phyloP scores from a whole-genome alignment of 495 filamentous ascomycete genomes.

The Talaromyces ruber region DNA sequence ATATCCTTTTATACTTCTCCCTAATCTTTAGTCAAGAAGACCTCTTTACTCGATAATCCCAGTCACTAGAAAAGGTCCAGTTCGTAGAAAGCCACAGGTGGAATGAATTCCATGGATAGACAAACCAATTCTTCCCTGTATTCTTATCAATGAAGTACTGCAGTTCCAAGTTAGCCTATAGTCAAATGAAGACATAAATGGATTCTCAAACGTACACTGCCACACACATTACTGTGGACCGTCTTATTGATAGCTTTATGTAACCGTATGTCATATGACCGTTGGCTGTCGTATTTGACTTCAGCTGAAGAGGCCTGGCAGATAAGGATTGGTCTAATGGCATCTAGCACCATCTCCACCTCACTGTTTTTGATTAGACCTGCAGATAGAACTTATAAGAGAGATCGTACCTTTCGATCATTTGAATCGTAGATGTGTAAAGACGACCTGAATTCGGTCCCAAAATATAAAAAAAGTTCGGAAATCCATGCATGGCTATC shows the following conservation, averaged over 20 bases:
- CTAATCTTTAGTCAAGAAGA: neutral
- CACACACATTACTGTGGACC: slow-evolving; percentile 8
- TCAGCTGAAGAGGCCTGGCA: slow-evolving; percentile 9
- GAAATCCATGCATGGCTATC: slow-evolving; percentile 18
- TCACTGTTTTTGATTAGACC: neutral
- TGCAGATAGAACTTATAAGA: neutral
- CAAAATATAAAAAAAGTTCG: slow-evolving; percentile 20
- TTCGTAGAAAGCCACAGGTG: slow-evolving; percentile 11
- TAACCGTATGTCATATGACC: slow-evolving; percentile 4
- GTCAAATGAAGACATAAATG: neutral
- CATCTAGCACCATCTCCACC: slow-evolving; percentile 7
- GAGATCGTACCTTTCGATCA: slow-evolving; percentile 36
- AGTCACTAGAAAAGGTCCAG: neutral
- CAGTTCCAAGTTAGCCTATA: neutral
- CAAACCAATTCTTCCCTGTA: slow-evolving; percentile 12
- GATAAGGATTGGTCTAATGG: slow-evolving; percentile 7
- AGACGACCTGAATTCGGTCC: slow-evolving; percentile 18
- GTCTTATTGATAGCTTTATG: slow-evolving; percentile 9
- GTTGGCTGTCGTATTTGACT: slow-evolving; percentile 7
- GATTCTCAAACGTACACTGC: slow-evolving; percentile 1
- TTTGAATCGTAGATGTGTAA: slow-evolving; percentile 24
- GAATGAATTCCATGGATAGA: slow-evolving; percentile 15
- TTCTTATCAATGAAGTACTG: slow-evolving; percentile 7
- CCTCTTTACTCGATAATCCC: slow-evolving; percentile 9
- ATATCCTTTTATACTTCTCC: neutral